Evolutionary conservation across 2,329 filamentous ascomycete genomes (phyloP), one percentile per base, ranked within the genome.

Genomic region (Purpureocillium takamizusanense): DNA sequence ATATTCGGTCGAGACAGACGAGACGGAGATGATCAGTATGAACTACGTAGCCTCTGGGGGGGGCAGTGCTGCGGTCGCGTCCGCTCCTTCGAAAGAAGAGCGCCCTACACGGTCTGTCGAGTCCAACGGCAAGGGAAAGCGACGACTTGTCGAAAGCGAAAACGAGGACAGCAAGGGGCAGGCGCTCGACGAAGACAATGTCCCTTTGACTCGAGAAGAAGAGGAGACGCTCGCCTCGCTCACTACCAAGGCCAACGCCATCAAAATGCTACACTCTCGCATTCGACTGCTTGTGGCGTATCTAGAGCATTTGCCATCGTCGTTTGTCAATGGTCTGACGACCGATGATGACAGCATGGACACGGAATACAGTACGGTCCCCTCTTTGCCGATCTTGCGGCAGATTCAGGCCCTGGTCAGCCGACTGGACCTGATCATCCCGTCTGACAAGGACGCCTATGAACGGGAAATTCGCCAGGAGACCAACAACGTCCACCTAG

Each of bases 1-100:
- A 2, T 97, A 92, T 59, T 83, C 83, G 1, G 81, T 97, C 2
- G 92, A 97, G 63, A 95, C 89, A 0, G 87, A 86, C 9, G 89
- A 97, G 59, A 89, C 89, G 1, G 92, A 98, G 61, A 95, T 95
- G 88, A 97, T 98, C 48, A 85, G 86, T 49, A 86, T 98, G 53
- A 88, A 95, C 60, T 94, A 89, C 48, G 83, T 98, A 15, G 89
- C 90, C 1, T 81, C 82, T 37, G 86, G 85, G 30, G 85, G 84
- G 34, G 86, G 85, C 35, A 90, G 86, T 52, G 89, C 88, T 17
- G 80, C 83, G n/a, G n/a, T n/a, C 10, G 78, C 78, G 25, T 66
- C 77, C 21, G 47, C 51, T 25, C 21, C 10, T 9, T 46, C 51
- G 39, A 64, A 61, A 50, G 66, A 69, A 40, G 67, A 68, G 40